A percentile compares a stretch with the other conserved stretches of the same genome.
These are phyloP conservation scores for Musa schizocarpa DNA, from an alignment of 176 grass and related monocot species.

Conservation along the genomic window DNA sequence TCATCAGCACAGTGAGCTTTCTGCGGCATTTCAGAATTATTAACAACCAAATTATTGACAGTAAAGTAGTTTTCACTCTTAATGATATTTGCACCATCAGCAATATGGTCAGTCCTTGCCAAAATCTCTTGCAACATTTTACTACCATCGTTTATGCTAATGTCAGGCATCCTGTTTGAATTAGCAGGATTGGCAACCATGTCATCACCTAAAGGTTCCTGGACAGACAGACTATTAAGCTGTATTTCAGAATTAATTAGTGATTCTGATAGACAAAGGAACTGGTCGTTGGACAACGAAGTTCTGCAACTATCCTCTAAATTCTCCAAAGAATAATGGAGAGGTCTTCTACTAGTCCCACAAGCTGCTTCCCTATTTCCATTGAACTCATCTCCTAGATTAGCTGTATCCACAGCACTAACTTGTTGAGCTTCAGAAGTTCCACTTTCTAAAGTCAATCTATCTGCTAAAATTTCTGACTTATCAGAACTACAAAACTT, in stretches of 20 bases:
- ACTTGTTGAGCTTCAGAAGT: slow-evolving; percentile 16
- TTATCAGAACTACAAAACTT: not conserved
- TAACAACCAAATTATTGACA: not conserved
- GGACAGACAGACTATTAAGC: slow-evolving; percentile 39
- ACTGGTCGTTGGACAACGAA: not conserved
- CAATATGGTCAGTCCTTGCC: not conserved
- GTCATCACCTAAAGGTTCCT: slow-evolving; percentile 27
- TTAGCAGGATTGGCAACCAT: slow-evolving; percentile 33
- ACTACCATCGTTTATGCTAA: slow-evolving; percentile 11
- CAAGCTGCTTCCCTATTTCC: slow-evolving; percentile 3
- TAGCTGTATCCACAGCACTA: too few relatives aligned
- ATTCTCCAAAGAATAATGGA: not conserved
- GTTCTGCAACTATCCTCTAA: slow-evolving; percentile 1
- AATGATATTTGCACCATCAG: not conserved
- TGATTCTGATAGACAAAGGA: not conserved
- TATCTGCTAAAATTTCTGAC: not conserved
- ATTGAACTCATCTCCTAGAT: not conserved
- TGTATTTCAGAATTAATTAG: slow-evolving; percentile 41
- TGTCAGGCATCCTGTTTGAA: slow-evolving; percentile 26
- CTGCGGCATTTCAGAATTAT: slow-evolving; percentile 9
- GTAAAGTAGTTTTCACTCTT: not conserved
- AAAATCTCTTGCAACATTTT: slow-evolving; percentile 15
- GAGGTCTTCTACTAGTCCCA: not conserved
- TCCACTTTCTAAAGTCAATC: slow-evolving; percentile 27
- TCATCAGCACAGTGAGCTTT: slow-evolving; percentile 15